These are phyloP conservation scores for Alternaria sp. DNA, from an alignment of 2,329 filamentous ascomycete species.

Conservation along the genomic window DNA sequence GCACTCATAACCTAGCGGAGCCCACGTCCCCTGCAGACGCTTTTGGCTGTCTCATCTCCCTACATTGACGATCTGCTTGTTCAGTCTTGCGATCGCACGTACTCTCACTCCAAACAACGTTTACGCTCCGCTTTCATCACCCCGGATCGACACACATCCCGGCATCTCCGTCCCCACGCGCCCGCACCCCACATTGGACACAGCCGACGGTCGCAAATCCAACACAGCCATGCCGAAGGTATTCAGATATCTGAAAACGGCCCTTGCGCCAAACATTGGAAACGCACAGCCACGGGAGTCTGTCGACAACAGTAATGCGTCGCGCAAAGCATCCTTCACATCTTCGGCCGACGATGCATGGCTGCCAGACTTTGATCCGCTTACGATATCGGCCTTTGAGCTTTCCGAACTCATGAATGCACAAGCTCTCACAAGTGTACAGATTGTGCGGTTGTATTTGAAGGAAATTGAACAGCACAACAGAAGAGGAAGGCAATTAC, in stretches of 20 bases:
- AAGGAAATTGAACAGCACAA: constrained; percentile 46
- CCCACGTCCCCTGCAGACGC: constrained; percentile 12
- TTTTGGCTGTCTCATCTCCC: not conserved
- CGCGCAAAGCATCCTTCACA: constrained; percentile 36
- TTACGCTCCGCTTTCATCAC: not conserved
- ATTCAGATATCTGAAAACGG: constrained; percentile 37
- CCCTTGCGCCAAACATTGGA: constrained; percentile 34
- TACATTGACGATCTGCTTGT: not conserved
- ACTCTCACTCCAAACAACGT: not conserved
- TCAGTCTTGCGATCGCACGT: not conserved
- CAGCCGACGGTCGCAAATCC: not conserved
- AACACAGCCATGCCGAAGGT: constrained; percentile 27
- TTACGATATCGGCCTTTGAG: constrained; percentile 39
- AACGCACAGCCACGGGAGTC: constrained; percentile 26
- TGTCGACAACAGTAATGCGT: constrained; percentile 22
- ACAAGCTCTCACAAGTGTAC: constrained; percentile 40
- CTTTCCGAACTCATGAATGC: constrained; percentile 41
- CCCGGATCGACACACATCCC: not conserved
- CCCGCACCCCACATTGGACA: not conserved
- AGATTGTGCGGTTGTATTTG: constrained; percentile 45
- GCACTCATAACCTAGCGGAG: constrained; percentile 17
- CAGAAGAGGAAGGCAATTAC: constrained; percentile 41
- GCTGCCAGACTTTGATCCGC: constrained; percentile 42
- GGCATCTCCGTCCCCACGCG: not conserved
- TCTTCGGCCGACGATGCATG: constrained; percentile 33